phyloP scores from a whole-genome alignment of 2,329 filamentous ascomycete genomes.

The Aureobasidium sp. region DNA sequence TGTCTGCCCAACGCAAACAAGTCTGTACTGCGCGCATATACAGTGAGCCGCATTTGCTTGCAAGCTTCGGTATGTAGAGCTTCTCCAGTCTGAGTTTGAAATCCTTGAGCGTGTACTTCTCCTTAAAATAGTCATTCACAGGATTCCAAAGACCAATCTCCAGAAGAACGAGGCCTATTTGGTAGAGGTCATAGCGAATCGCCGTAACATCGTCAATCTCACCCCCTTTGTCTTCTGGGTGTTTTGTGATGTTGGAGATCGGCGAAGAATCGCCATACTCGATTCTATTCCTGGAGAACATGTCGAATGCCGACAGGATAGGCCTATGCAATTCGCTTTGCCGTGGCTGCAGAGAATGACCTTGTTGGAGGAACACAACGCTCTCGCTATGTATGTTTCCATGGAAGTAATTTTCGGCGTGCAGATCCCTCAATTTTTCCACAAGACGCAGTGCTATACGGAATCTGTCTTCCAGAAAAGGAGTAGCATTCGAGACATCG shows the following conservation, averaged over 20 bases:
- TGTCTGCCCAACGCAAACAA: conserved; percentile 62
- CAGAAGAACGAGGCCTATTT: conserved; percentile 62
- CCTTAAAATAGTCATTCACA: conserved; percentile 50
- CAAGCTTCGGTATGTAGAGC: conserved; percentile 55
- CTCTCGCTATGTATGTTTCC: conserved; percentile 61
- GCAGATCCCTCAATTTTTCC: conserved; percentile 65
- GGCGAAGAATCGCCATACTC: conserved; percentile 47
- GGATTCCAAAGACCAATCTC: conserved; percentile 70
- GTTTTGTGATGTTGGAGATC: conserved; percentile 14
- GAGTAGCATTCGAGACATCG: conserved; percentile 38
- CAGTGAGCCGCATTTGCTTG: conserved; percentile 60
- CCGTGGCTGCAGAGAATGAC: conserved; percentile 34
- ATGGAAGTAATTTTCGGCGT: conserved; percentile 60
- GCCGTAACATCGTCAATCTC: conserved; percentile 43
- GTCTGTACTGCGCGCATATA: conserved; percentile 68
- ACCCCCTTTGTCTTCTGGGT: conserved; percentile 23
- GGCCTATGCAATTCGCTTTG: conserved; percentile 54
- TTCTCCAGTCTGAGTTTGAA: conserved; percentile 57
- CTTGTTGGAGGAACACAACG: conserved; percentile 54
- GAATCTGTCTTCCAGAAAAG: conserved; percentile 67
- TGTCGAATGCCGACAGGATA: conserved; percentile 63
- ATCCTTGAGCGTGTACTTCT: conserved; percentile 50
- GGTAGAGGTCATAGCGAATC: conserved; percentile 55
- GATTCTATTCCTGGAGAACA: conserved; percentile 54
- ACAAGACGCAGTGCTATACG: conserved; percentile 64